Evolutionary conservation across 768 basidiomycete genomes (phyloP), one percentile per base, ranked within the genome.

Genomic region (Suillus cothurnatus): DNA sequence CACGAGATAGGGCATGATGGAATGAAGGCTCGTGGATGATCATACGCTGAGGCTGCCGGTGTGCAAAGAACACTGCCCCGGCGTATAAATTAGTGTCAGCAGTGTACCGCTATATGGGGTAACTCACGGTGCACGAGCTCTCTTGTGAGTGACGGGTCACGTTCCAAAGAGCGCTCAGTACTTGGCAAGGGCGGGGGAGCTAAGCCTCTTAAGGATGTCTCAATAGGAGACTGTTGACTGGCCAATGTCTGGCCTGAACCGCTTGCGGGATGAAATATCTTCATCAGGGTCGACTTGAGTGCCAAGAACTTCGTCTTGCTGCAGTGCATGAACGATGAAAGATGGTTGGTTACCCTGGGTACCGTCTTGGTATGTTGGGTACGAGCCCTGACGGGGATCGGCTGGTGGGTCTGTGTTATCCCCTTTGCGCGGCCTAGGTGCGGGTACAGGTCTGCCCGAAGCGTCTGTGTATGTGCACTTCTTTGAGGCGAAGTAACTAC

Each of bases 11-110:
- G 38, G 85, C 81, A 2, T 86, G 81, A 28, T 88, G 81, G 70
- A 94, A 94, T 9, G 88, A 87, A 26, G 93, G 89, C 61, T 91
- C 91, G 76, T 94, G 93, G 55, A 94, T 85, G 66, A 93, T 82
- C 69, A 88, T 83, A 43, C 89, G 86, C 66, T 88, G 86, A 28
- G 92, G 92, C 71, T 93, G 90, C 69, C 89, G 89, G 73, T 91
- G 90, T 31, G 92, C 84, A 74, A 94, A 93, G 76, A 93, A 93
- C 12, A 93, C 92, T 93, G 70, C 47, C 58, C 61, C 49, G 41
- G 58, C 19, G 52, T 56, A 38, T 2, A 31, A 34, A 64, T 66
- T 38, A 69, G 61, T 21, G 31, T 50, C 58, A 28, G 38, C 6
- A 41, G 26, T 34, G 21, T 55, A 19, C 19, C 34, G 23, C 49